These are phyloP conservation scores for Coemansia pectinata DNA, from an alignment of 192 early-diverging fungal species.

Conservation along the genomic window DNA sequence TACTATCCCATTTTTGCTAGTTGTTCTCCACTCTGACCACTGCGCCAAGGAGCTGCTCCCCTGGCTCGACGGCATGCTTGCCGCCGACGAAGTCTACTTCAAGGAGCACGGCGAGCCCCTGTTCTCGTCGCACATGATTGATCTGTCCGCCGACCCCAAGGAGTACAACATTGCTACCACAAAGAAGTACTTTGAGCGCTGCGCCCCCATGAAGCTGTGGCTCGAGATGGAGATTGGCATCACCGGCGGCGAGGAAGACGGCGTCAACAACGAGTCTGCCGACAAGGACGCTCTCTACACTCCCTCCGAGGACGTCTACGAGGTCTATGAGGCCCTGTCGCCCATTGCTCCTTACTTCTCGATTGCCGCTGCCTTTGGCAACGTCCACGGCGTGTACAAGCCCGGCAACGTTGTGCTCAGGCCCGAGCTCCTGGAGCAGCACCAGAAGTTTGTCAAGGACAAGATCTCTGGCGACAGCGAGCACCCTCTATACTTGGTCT, in stretches of 20 bases:
- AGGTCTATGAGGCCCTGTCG: slow-evolving; percentile 89
- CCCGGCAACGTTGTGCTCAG: slow-evolving; percentile 94
- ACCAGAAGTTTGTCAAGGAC: slow-evolving; percentile 80
- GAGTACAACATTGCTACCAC: slow-evolving; percentile 92
- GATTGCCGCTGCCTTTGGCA: slow-evolving; percentile 94
- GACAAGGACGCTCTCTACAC: slow-evolving; percentile 92
- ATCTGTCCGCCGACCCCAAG: slow-evolving; percentile 92
- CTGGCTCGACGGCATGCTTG: slow-evolving; percentile 98
- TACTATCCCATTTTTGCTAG: slow-evolving; percentile 11
- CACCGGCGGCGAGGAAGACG: slow-evolving; percentile 98
- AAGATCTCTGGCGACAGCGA: slow-evolving; percentile 57
- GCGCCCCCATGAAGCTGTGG: slow-evolving; percentile 82
- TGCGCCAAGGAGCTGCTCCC: slow-evolving; percentile 96
- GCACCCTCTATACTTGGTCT: slow-evolving; percentile 91
- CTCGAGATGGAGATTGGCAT: slow-evolving; percentile 99
- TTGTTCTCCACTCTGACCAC: slow-evolving; percentile 91
- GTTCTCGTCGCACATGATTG: slow-evolving; percentile 98
- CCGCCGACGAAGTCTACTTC: slow-evolving; percentile 94
- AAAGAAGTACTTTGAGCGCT: slow-evolving; percentile 88
- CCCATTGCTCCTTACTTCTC: slow-evolving; percentile 88
- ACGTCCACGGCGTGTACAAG: slow-evolving; percentile 96
- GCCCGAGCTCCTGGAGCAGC: slow-evolving; percentile 89
- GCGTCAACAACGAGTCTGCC: slow-evolving; percentile 92
- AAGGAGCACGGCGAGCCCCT: slow-evolving; percentile 90
- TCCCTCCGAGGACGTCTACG: slow-evolving; percentile 94